phyloP scores from a whole-genome alignment of 2,329 filamentous ascomycete genomes.

The Paecilomyces variotii region DNA sequence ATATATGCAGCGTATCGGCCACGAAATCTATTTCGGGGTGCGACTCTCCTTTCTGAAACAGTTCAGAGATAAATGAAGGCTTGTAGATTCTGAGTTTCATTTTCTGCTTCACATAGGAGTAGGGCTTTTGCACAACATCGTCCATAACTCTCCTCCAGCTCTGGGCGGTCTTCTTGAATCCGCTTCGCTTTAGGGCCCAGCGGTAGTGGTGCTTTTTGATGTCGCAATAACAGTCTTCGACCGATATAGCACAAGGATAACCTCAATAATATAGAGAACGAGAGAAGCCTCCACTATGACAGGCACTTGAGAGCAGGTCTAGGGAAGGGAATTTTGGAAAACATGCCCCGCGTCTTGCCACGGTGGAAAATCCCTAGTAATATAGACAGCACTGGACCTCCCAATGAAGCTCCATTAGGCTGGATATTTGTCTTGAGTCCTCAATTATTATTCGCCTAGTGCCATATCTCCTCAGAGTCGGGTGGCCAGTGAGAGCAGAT shows the following conservation, averaged over 20 bases:
- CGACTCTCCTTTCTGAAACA: conserved; percentile 24
- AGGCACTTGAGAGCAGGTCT: background rate
- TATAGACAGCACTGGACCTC: background rate
- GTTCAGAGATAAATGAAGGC: conserved; percentile 34
- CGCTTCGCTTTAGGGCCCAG: conserved; percentile 43
- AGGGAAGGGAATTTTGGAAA: background rate
- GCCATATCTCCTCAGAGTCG: background rate
- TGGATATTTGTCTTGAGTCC: background rate
- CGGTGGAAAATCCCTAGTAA: background rate
- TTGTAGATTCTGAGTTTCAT: conserved; percentile 23
- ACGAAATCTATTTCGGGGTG: conserved; percentile 19
- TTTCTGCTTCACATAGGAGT: conserved; percentile 36
- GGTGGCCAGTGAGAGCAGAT: background rate
- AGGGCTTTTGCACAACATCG: conserved; percentile 32
- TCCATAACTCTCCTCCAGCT: conserved; percentile 23
- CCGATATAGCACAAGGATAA: background rate
- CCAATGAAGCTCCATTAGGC: background rate
- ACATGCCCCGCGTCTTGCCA: background rate
- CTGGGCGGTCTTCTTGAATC: conserved; percentile 35
- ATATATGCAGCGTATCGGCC: conserved; percentile 28
- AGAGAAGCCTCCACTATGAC: background rate
- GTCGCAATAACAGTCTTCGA: background rate
- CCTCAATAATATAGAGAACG: background rate
- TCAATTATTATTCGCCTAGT: background rate
- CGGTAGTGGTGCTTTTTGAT: conserved; percentile 27